Base-by-base conservation (phyloP, 345 rosid species). In the Alliaria petiolata region DNA sequence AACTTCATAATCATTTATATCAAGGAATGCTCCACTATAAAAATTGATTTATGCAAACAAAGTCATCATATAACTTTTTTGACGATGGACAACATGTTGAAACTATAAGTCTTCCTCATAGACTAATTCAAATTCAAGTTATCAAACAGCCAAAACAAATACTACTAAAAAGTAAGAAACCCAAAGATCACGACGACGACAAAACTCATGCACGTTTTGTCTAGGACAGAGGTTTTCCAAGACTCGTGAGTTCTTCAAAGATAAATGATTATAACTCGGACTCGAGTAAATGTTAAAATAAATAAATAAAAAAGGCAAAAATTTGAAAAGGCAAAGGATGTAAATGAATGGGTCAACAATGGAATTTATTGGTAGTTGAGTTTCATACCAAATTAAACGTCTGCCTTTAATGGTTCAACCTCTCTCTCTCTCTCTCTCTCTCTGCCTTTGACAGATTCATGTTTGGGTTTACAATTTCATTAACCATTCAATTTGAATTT, bases 201-300 rank as follows among this genome's bases (percentile, higher is more conserved):
- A 67, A 53, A 53, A 17, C 42, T 52, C 26, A 52, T 26, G 51
- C 71, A 67, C 62, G 71, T 40, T 66, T 66, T 65, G 70, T 65
- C 70, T 28, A 25, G 26, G 47, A 25, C 0, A 4, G 6, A 14
- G 17, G 59, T 67, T 51, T 47, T 38, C 39, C 43, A 60, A 52
- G 10, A 51, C 50, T 31, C 39, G 60, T 66, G 59, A 40, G 35
- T 25, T 64, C 22, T 20, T 64, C 14, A 13, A 63, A 47, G 22
- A 46, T 19, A 30, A 35, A 43, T 31, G 11, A 20, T 14, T 22
- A 22, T 22, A 22, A 22, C 25, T 22, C 3, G 3, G 3, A 22
- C 25, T 22, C 25, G 25, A 22, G 25, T 22, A 22, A n/a, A 22
- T 22, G 3, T 22, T 22, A 22, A 22, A 22, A 22, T 22, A 22